Evolutionary conservation across 176 grass and related monocot genomes (phyloP).

Genomic region (Stipa capillata): DNA sequence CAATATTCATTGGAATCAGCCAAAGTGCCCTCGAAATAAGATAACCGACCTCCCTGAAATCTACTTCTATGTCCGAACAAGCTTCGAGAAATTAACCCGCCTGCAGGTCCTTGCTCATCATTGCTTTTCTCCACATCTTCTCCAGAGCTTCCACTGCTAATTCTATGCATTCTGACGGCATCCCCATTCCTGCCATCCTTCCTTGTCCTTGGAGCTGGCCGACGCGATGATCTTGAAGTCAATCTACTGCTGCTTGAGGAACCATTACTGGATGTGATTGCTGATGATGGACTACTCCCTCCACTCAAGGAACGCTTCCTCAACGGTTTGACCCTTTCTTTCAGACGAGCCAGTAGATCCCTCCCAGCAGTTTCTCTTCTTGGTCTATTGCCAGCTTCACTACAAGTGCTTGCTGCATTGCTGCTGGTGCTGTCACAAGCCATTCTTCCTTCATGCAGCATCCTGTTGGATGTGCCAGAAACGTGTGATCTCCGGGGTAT

Average conservation of each 20-base stretch:
- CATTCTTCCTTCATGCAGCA: slow-evolving; percentile 22
- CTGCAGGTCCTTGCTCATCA: background rate
- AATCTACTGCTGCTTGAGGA: background rate
- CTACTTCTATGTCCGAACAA: slow-evolving; percentile 11
- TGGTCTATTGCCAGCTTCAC: background rate
- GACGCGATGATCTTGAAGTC: background rate
- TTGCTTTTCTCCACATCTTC: background rate
- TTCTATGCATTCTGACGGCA: slow-evolving; percentile 8
- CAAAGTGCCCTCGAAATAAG: slow-evolving; percentile 15
- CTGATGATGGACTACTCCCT: background rate
- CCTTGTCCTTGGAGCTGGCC: slow-evolving; percentile 1
- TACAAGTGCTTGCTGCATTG: background rate
- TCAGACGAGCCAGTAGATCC: slow-evolving; percentile 1
- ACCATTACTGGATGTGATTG: background rate
- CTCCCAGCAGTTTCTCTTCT: slow-evolving; percentile 12
- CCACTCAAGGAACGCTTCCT: slow-evolving; percentile 16
- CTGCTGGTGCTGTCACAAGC: background rate
- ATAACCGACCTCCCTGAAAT: background rate
- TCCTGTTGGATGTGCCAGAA: slow-evolving; percentile 3
- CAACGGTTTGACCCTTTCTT: slow-evolving; percentile 17
- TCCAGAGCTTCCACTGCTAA: background rate
- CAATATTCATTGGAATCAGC: slow-evolving; percentile 27
- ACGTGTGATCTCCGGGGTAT: background rate
- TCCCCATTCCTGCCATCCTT: slow-evolving; percentile 7
- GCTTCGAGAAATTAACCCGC: slow-evolving; percentile 9